phyloP scores from a whole-genome alignment of 306 rosid genomes.

The Sechiopsis laciniata region DNA sequence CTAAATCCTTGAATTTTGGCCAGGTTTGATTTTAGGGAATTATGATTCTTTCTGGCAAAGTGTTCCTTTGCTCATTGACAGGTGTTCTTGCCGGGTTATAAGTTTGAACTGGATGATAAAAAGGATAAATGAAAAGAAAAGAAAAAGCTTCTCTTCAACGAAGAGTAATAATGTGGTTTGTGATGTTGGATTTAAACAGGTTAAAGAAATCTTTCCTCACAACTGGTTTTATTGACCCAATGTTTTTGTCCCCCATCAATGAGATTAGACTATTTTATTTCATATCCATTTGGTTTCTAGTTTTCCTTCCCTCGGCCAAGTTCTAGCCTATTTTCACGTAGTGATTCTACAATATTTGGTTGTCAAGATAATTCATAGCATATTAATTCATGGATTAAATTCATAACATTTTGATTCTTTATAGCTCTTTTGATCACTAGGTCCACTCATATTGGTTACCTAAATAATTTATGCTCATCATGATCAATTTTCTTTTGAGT shows the following conservation, averaged over 20 bases:
- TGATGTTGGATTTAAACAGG: too few species aligned
- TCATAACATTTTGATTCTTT: neutral
- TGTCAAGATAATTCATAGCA: too few species aligned
- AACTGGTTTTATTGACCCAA: neutral
- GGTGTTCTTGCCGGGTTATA: neutral
- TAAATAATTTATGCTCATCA: too few species aligned
- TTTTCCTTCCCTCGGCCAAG: neutral
- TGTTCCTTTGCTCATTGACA: neutral
- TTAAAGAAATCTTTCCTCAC: too few species aligned
- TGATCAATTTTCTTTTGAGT: too few species aligned
- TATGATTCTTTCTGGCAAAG: neutral
- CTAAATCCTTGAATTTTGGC: constrained; percentile 26
- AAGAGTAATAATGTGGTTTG: neutral
- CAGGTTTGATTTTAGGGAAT: neutral
- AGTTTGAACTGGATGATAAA: constrained; percentile 7
- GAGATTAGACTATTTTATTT: neutral
- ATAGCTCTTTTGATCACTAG: too few species aligned
- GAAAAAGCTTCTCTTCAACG: neutral
- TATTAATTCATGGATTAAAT: too few species aligned
- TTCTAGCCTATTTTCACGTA: too few species aligned
- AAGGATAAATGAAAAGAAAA: neutral
- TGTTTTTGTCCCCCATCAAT: neutral
- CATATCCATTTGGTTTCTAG: neutral
- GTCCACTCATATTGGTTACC: too few species aligned
- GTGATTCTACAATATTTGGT: too few species aligned